Percentiles rank a stretch among this genome's conserved stretches.
Evolutionary conservation across 495 filamentous ascomycete species (phyloP).

Genomic region (Talaromyces wortmannii): DNA sequence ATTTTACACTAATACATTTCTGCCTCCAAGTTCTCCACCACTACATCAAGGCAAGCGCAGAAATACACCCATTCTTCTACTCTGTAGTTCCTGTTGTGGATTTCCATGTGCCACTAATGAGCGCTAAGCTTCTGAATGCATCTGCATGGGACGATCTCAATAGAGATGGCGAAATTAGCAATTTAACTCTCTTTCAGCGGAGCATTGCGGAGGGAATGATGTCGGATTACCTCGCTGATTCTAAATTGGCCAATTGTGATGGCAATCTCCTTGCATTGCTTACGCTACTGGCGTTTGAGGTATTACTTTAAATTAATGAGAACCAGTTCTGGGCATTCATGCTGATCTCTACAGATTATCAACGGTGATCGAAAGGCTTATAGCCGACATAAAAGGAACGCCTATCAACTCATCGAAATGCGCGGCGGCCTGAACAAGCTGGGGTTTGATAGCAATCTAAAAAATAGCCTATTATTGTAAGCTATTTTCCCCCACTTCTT

Average conservation of each 20-base stretch:
- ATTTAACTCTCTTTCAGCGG: constrained; percentile 7
- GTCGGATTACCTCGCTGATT: background rate
- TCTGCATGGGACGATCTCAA: constrained; percentile 15
- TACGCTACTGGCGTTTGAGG: constrained; percentile 11
- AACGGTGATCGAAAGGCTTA: constrained; percentile 6
- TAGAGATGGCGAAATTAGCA: constrained; percentile 5
- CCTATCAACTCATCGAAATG: background rate
- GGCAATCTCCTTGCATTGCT: constrained; percentile 7
- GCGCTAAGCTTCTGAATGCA: constrained; percentile 13
- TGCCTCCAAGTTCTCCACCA: constrained; percentile 7
- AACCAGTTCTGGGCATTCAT: background rate
- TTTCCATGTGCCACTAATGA: constrained; percentile 11
- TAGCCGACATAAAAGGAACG: constrained; percentile 5
- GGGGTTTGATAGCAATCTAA: constrained; percentile 9
- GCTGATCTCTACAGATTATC: constrained; percentile 3
- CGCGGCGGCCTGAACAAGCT: constrained; percentile 6
- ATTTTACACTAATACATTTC: background rate
- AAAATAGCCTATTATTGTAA: constrained; percentile 7
- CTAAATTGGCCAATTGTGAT: background rate
- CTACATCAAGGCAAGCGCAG: constrained; percentile 9
- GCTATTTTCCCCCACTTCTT: background rate
- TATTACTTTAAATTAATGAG: background rate
- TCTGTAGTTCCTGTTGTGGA: constrained; percentile 5
- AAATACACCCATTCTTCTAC: constrained; percentile 11
- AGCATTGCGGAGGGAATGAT: constrained; percentile 8